Percentiles rank a stretch among this genome's conserved stretches.
Evolutionary conservation across 192 early-diverging fungal species (phyloP).

Genomic region (Coemansia sp.): DNA sequence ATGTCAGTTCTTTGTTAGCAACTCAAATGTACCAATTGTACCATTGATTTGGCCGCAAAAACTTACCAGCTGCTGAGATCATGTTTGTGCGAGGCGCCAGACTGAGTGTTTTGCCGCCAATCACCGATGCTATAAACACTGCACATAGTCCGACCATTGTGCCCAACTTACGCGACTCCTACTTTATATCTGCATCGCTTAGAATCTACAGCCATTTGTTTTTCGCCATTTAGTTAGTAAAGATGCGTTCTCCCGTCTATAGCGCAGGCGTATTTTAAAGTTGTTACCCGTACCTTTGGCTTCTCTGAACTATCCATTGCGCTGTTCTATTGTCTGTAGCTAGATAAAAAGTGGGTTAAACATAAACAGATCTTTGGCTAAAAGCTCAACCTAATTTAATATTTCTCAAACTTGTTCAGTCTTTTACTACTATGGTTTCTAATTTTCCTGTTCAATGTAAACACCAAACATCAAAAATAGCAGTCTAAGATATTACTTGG

Average conservation of each 20-base stretch:
- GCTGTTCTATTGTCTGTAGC: background rate
- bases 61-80: constrained; percentile 40
- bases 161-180: constrained; percentile 54
- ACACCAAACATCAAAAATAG: too few relatives aligned
- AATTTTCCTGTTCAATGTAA: too few relatives aligned
- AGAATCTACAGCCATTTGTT: constrained; percentile 30
- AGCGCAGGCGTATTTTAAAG: too few relatives aligned
- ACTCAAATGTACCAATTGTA: background rate
- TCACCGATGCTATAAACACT: constrained; percentile 42
- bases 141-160: constrained; percentile 38
- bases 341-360: too few relatives aligned
- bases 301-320: background rate
- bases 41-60: background rate
- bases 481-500: constrained; percentile 6
- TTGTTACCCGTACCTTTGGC: background rate
- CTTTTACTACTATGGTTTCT: background rate
- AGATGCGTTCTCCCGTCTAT: too few relatives aligned
- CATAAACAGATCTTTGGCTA: too few relatives aligned
- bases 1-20: background rate
- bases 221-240: background rate
- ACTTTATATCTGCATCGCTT: constrained; percentile 41
- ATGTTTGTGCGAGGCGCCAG: constrained; percentile 31
- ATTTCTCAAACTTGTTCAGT: too few relatives aligned
- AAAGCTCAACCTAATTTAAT: too few relatives aligned
- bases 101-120: constrained; percentile 40